phyloP scores from a whole-genome alignment of 805 yeast species.

The Jamesozyma gamospora region DNA sequence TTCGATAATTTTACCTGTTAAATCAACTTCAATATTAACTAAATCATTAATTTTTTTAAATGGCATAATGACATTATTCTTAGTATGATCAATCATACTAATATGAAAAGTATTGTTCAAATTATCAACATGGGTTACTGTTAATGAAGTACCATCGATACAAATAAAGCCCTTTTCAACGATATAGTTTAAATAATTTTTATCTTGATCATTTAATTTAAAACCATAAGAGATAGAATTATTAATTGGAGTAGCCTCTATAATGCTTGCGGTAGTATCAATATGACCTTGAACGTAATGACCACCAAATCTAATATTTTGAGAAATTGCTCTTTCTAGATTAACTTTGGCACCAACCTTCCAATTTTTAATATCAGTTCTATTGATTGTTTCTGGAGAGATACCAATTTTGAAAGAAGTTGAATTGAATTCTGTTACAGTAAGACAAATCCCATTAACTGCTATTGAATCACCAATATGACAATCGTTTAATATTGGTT shows the following conservation, averaged over 20 bases:
- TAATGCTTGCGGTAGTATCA: conserved; percentile 73
- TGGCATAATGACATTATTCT: conserved; percentile 67
- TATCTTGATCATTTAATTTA: conserved; percentile 51
- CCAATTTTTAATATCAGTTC: conserved; percentile 66
- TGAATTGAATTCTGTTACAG: conserved; percentile 71
- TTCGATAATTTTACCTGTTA: conserved; percentile 85
- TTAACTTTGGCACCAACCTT: conserved; percentile 56
- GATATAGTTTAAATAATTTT: conserved; percentile 51
- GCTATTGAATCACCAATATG: conserved; percentile 92
- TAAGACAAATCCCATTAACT: conserved; percentile 80
- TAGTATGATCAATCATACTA: conserved; percentile 89
- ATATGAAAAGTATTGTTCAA: conserved; percentile 51
- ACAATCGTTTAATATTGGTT: conserved; percentile 60
- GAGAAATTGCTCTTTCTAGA: conserved; percentile 78
- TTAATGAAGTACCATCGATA: conserved; percentile 86
- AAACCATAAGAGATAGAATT: conserved; percentile 74
- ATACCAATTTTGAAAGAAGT: conserved; percentile 75
- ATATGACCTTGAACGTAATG: conserved; percentile 98
- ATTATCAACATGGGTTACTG: conserved; percentile 73
- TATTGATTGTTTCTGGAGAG: conserved; percentile 81
- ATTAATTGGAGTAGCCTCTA: conserved; percentile 45
- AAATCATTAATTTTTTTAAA: conserved; percentile 47
- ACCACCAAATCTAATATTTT: conserved; percentile 83
- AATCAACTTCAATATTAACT: conserved; percentile 90
- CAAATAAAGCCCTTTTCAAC: conserved; percentile 94